Percentiles rank a stretch among this genome's conserved stretches.
phyloP scores from a whole-genome alignment of 2,329 filamentous ascomycete genomes.

The Fusarium armeniacum region DNA sequence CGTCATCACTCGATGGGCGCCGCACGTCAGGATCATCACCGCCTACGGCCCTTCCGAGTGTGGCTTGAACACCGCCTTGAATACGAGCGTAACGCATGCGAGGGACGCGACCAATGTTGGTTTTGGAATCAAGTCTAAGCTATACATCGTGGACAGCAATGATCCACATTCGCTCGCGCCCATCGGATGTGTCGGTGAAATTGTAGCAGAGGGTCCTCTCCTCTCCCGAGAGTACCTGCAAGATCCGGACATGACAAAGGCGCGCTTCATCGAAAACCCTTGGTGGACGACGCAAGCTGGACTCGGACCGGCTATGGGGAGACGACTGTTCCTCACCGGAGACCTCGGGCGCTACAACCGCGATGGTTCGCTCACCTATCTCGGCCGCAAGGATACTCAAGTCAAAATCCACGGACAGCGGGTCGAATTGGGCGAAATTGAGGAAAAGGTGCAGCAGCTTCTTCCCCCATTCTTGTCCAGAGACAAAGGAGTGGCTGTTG shows the following conservation, averaged over 20 bases:
- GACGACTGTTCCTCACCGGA: conserved; percentile 15
- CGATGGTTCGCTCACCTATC: conserved; percentile 58
- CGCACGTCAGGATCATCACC: conserved; percentile 12
- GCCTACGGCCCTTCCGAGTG: conserved; percentile 14
- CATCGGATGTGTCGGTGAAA: conserved; percentile 17
- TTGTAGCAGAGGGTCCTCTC: conserved; percentile 15
- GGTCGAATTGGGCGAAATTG: conserved; percentile 59
- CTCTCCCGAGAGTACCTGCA: conserved; percentile 16
- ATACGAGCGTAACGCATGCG: conserved; percentile 10
- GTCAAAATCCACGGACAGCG: conserved; percentile 61
- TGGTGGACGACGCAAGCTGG: conserved; percentile 12
- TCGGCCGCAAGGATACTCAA: conserved; percentile 52
- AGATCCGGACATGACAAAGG: conserved; percentile 15
- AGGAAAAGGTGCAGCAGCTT: conserved; percentile 18
- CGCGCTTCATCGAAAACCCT: conserved; percentile 11
- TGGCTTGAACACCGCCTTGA: conserved; percentile 13
- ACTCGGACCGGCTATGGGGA: conserved; percentile 14
- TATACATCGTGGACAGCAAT: conserved; percentile 14
- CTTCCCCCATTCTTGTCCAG: conserved; percentile 18
- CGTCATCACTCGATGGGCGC: conserved; percentile 10
- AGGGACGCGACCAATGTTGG: conserved; percentile 15
- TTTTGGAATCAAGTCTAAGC: conserved; percentile 15
- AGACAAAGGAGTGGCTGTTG: conserved; percentile 16
- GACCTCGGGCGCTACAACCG: conserved; percentile 60
- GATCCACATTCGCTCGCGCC: conserved; percentile 16